Conservation (phyloP, 2,329 filamentous ascomycete species). For the Ascocoryne sarcoides region DNA sequence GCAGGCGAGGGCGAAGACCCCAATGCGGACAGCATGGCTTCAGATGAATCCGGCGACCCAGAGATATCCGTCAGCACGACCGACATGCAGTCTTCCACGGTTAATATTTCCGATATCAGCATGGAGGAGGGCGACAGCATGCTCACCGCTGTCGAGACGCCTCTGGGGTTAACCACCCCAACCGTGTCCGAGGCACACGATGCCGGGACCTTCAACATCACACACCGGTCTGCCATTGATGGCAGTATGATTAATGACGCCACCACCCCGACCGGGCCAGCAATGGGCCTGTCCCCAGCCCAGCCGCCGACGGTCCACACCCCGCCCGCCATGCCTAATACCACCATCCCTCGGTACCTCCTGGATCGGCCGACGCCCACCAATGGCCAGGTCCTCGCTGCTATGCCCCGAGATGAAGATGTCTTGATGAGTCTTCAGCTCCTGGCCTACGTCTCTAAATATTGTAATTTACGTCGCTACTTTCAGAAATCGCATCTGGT, state of each 20-base stretch:
- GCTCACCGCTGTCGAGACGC: constrained; percentile 59
- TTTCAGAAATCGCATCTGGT: constrained; percentile 94
- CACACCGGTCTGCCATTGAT: constrained; percentile 74
- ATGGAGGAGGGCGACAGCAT: constrained; percentile 73
- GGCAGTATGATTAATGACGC: constrained; percentile 72
- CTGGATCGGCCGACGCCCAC: constrained; percentile 61
- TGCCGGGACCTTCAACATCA: constrained; percentile 87
- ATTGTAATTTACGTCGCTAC: constrained; percentile 90
- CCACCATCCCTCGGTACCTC: constrained; percentile 70
- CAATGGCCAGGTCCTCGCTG: constrained; percentile 67
- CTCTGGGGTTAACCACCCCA: constrained; percentile 66
- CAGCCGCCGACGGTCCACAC: constrained; percentile 51
- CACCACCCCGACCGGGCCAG: constrained; percentile 55
- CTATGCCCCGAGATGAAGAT: constrained; percentile 94
- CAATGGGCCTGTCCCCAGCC: constrained; percentile 64
- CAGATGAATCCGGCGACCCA: constrained; percentile 67
- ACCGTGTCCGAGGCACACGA: constrained; percentile 77
- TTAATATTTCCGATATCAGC: constrained; percentile 74
- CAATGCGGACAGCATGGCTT: constrained; percentile 72
- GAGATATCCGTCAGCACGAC: constrained; percentile 70
- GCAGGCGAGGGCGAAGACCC: constrained; percentile 84
- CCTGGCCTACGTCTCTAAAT: constrained; percentile 95
- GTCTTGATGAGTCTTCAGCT: constrained; percentile 97
- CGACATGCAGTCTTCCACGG: constrained; percentile 64
- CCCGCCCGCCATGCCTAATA: constrained; percentile 66